Conservation (phyloP, 805 yeast species). For the Saccharomycopsis schoenii region DNA sequence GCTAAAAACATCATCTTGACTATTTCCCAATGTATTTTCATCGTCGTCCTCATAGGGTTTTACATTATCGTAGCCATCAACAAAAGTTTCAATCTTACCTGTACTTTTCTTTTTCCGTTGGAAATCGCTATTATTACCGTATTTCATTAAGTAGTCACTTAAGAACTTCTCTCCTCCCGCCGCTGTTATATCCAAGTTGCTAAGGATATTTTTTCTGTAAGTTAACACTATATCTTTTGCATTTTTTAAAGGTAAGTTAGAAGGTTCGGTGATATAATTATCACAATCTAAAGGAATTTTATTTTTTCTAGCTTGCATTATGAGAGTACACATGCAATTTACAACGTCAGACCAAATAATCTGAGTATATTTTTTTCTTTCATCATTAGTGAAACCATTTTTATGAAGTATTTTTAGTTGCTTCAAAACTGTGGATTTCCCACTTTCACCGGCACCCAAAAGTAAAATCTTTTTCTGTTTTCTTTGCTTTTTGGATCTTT, state of each 20-base stretch:
- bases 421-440: conserved; percentile 86
- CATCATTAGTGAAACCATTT: conserved; percentile 73
- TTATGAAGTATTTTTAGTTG: conserved; percentile 81
- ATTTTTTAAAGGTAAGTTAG: conserved; percentile 35
- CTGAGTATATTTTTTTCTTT: conserved; percentile 69
- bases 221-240: conserved; percentile 43
- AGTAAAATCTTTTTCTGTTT: conserved; percentile 61
- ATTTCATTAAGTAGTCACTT: conserved; percentile 53
- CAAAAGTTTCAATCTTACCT: conserved; percentile 33
- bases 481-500: conserved; percentile 42
- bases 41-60: conserved; percentile 11
- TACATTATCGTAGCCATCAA: conserved; percentile 22
- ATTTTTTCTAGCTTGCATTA: conserved; percentile 63
- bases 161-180: conserved; percentile 60
- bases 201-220: conserved; percentile 44
- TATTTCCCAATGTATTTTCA: background rate
- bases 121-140: conserved; percentile 43
- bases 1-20: background rate
- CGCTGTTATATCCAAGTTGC: conserved; percentile 43
- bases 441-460: conserved; percentile 93
- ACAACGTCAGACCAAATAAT: conserved; percentile 91
- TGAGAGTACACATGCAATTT: conserved; percentile 68
- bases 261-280: conserved; percentile 22
- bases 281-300: conserved; percentile 63
- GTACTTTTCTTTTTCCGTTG: conserved; percentile 46